phyloP scores from a whole-genome alignment of 1,139 yeast species.

The Scheffersomyces titani region DNA sequence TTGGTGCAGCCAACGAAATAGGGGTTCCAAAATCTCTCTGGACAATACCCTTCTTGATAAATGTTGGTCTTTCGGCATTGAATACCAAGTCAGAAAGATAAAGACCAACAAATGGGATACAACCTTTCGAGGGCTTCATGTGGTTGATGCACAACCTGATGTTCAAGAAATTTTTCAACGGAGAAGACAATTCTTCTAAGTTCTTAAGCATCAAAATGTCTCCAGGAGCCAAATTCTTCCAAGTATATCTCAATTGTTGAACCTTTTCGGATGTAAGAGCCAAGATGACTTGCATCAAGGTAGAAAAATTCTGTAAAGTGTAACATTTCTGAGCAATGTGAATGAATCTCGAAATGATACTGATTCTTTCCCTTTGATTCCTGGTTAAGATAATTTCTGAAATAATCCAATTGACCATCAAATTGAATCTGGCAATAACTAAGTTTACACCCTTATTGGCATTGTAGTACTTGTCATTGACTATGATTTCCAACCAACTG shows the following conservation, averaged over 20 bases:
- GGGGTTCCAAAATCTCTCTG: slow-evolving; percentile 6
- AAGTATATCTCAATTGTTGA: slow-evolving; percentile 64
- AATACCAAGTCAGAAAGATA: slow-evolving; percentile 81
- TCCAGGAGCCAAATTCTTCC: slow-evolving; percentile 63
- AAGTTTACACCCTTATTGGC: slow-evolving; percentile 72
- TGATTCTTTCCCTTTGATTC: slow-evolving; percentile 56
- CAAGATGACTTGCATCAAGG: slow-evolving; percentile 82
- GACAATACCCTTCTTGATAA: slow-evolving; percentile 22
- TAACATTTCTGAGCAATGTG: slow-evolving; percentile 79
- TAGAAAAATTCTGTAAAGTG: slow-evolving; percentile 76
- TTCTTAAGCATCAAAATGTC: slow-evolving; percentile 65
- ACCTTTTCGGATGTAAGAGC: slow-evolving; percentile 79
- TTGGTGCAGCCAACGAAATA: slow-evolving; percentile 2
- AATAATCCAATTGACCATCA: slow-evolving; percentile 90
- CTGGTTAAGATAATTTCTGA: slow-evolving; percentile 80
- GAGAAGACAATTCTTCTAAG: slow-evolving; percentile 63
- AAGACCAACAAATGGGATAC: slow-evolving; percentile 87
- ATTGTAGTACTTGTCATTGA: slow-evolving; percentile 54
- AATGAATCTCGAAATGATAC: slow-evolving; percentile 74
- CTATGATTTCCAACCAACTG: slow-evolving; percentile 82
- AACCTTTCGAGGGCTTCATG: slow-evolving; percentile 71
- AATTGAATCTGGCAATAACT: slow-evolving; percentile 84
- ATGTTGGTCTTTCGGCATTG: slow-evolving; percentile 69
- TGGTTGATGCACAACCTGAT: slow-evolving; percentile 64
- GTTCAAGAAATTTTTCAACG: slow-evolving; percentile 63